Evolutionary conservation across 2,329 filamentous ascomycete species (phyloP).

Genomic region (Colletotrichum siamense): DNA sequence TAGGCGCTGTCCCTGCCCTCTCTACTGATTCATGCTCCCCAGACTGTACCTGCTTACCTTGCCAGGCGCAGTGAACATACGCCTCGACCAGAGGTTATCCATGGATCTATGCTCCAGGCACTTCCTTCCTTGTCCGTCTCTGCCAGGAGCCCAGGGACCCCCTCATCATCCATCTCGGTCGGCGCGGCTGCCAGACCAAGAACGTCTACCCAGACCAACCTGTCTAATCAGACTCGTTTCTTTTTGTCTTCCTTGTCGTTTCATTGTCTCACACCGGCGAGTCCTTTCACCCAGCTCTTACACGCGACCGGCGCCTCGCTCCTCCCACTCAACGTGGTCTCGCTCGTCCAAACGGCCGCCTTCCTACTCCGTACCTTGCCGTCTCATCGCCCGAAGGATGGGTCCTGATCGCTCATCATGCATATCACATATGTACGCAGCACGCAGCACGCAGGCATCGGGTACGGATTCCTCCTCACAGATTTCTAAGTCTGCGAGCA

Average conservation of each 20-base stretch:
- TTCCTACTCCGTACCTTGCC: neutral
- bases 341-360: neutral
- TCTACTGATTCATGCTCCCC: neutral
- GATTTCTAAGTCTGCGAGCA: neutral
- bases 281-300: neutral
- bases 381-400: neutral
- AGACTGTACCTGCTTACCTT: neutral
- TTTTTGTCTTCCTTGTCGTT: conserved; percentile 24
- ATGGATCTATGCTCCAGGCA: neutral
- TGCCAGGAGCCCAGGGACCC: neutral
- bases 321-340: neutral
- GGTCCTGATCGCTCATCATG: neutral
- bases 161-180: neutral
- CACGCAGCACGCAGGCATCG: neutral
- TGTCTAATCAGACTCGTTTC: neutral
- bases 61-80: neutral
- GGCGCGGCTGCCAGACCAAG: neutral
- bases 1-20: neutral
- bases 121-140: neutral
- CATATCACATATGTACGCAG: neutral
- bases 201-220: neutral
- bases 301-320: neutral
- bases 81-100: neutral
- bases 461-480: conserved; percentile 3
- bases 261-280: neutral